Base-by-base conservation (phyloP, 177 flowering plant species). In the Vitis hybrid region DNA sequence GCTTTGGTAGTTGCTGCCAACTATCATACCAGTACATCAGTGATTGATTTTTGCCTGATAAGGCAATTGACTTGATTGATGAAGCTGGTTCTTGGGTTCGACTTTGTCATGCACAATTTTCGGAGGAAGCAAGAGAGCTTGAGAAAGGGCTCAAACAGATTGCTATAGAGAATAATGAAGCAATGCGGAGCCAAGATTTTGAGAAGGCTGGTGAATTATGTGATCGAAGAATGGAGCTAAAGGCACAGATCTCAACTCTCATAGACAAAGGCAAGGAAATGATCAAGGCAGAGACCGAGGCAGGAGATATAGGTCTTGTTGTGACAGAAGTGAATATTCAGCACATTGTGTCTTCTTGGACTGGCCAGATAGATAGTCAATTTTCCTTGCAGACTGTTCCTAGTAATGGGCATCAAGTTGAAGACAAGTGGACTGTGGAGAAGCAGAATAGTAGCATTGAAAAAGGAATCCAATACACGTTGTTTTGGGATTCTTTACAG, bases 41-140 rank as follows among this genome's bases (percentile, higher is more conserved):
- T 79, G 95, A 90, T 50, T 91, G 97, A 4, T 89, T 88, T 71
- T 83, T 93, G 26, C 26, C 97, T 19, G 94, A 93, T 68, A 93
- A 93, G 68, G 95, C 26, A 23, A 90, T 93, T 66, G 98, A 93
- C 57, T 80, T 91, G 80, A 80, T 91, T 65, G 98, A 90, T 80
- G 97, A 93, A 80, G 97, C 94, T 67, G 95, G 95, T 76, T 91
- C 97, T 67, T 81, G 90, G 3, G 98, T 88, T 65, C 82, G 87
- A 14, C 87, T 91, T 79, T 87, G 85, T 64, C 89, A 86, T 74
- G 91, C 88, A 52, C 86, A 80, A 79, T 74, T 80, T 55, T 78
- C 80, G 34, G 83, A 77, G 67, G 80, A 80, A 60, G 83, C 80
- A 15, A 80, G 74, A 72, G 83, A 77, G 72, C 80, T 80, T 69